Evolutionary conservation across 1,284 basidiomycete genomes (phyloP).

Genomic region (Earliella scabrosa): DNA sequence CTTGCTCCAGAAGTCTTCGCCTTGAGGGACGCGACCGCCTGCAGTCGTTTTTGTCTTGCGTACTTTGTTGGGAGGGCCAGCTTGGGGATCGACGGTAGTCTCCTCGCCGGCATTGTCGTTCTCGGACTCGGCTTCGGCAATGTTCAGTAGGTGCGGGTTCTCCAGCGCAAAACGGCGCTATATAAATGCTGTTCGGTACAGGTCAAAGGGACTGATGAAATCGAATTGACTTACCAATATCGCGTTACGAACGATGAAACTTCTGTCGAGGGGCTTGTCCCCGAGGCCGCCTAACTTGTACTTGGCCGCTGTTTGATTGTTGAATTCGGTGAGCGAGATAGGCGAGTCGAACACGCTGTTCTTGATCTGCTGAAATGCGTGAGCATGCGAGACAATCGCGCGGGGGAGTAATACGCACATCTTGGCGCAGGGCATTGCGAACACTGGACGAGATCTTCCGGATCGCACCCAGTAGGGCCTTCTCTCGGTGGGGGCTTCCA

Average conservation of each 20-base stretch:
- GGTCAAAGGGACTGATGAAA: not conserved
- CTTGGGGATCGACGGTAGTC: not conserved
- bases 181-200: not conserved
- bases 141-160: not conserved
- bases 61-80: not conserved
- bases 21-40: not conserved
- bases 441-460: not conserved
- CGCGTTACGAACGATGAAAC: not conserved
- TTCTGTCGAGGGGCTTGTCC: not conserved
- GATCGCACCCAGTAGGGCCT: not conserved
- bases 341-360: not conserved
- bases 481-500: not conserved
- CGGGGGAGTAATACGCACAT: not conserved
- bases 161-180: slow-evolving; percentile 7
- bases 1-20: not conserved
- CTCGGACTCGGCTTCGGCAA: too few species aligned
- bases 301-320: not conserved
- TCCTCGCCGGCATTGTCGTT: not conserved
- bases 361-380: not conserved
- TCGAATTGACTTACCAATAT: slow-evolving; percentile 1
- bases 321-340: not conserved
- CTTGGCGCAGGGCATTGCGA: slow-evolving; percentile 1
- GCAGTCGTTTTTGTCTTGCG: not conserved
- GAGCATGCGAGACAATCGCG: not conserved
- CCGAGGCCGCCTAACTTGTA: slow-evolving; percentile 8